These are phyloP conservation scores for Boeremia exigua DNA, from an alignment of 2,329 filamentous ascomycete genomes.

Conservation along the genomic window DNA sequence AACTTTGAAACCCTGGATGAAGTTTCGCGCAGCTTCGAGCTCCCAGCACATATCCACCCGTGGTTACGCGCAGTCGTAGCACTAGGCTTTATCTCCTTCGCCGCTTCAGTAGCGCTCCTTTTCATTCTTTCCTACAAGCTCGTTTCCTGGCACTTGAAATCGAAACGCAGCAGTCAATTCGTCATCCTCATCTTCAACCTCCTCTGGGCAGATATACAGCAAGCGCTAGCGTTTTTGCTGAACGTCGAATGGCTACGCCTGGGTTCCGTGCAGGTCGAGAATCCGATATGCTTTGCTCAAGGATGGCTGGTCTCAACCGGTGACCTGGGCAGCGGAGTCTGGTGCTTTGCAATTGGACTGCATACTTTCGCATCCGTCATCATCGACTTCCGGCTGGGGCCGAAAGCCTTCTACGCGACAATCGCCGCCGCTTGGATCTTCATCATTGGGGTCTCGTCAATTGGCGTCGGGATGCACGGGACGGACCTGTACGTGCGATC, in stretches of 20 bases:
- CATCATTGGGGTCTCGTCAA: conserved; percentile 62
- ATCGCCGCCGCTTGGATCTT: conserved; percentile 65
- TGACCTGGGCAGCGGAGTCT: conserved; percentile 70
- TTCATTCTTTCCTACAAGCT: conserved; percentile 56
- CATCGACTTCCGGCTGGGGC: conserved; percentile 59
- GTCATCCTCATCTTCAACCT: conserved; percentile 73
- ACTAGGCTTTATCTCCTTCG: conserved; percentile 56
- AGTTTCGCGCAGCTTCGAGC: conserved; percentile 38
- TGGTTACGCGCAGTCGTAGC: conserved; percentile 56
- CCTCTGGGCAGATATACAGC: conserved; percentile 70
- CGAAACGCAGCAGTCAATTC: conserved; percentile 65
- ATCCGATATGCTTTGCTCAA: conserved; percentile 65
- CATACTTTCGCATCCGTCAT: conserved; percentile 72
- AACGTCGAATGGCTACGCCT: conserved; percentile 65
- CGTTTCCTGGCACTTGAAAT: conserved; percentile 46
- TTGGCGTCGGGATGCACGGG: conserved; percentile 56
- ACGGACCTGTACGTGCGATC: conserved; percentile 66
- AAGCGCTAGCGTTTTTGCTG: conserved; percentile 68
- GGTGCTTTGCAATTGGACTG: conserved; percentile 69
- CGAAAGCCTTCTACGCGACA: conserved; percentile 56
- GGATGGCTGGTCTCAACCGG: conserved; percentile 73
- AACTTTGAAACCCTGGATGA: conserved; percentile 27
- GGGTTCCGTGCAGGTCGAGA: conserved; percentile 62
- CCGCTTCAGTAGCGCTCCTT: conserved; percentile 53
- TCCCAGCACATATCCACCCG: conserved; percentile 44